Evolutionary conservation across 2,329 filamentous ascomycete genomes (phyloP), one percentile per base, ranked within the genome.

Genomic region (Ophiostoma sp.): DNA sequence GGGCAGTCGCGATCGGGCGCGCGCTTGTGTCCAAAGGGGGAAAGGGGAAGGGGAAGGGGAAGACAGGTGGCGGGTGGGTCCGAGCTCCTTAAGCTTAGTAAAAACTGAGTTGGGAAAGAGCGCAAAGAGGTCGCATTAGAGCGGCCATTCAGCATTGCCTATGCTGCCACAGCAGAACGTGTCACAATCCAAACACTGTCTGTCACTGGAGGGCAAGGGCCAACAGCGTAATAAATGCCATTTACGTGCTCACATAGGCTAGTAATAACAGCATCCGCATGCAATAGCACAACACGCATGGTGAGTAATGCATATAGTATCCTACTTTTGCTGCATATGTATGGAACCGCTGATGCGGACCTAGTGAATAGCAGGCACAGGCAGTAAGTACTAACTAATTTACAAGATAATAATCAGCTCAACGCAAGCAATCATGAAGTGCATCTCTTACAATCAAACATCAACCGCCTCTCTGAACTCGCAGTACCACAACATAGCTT

Each of bases 101-200:
- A 63, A 38, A 45, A n/a, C n/a, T 8, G 18, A 27, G n/a, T 55
- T 27, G n/a, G 7, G 49, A 55, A 55, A 9, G 49, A 55, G 49
- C 49, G 7, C 27, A 18, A 14, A n/a, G 27, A 45, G 16, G 47
- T 36, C 8, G 16, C 12, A n/a, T 18, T 27, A 55, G 38, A 41
- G 60, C 38, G 5, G 58, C 40, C 60, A 63, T 63, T 62, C 63
- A 66, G 52, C 58, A 27, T 41, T 52, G 55, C 14, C 38, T 41
- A 55, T 55, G 49, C 49, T 55, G 18, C n/a, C 16, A 38, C 44
- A 5, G 4, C n/a, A 62, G 64, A 69, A 67, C 68, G 68, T 69
- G 65, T 58, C 41, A 62, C 42, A 7, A 65, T 64, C 58, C 60
- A 18, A 65, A 49, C 65, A 60, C 40, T 60, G 16, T 58, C 40